Evolutionary conservation across 345 rosid genomes (phyloP), one percentile per base, ranked within the genome.

Genomic region (Eucalyptus albens): DNA sequence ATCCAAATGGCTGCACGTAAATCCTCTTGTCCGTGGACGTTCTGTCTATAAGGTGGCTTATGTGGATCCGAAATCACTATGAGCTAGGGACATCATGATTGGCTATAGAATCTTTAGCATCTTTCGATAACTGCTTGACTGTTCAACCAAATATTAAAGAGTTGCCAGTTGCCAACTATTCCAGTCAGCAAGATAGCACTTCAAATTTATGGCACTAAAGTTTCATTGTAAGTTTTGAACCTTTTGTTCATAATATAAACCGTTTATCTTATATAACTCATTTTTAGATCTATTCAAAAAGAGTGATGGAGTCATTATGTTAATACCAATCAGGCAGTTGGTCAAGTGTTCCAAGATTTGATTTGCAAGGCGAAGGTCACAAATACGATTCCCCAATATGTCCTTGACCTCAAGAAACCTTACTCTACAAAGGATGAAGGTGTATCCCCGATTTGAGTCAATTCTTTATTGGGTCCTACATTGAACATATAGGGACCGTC

Each of bases 401-500:
- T 37, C 27, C 47, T 19, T 6, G 14, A 4, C 7, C 27, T 77
- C 7, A 3, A 12, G 47, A 40, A 77, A 37, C 24, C 15, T 40
- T 40, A 21, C 6, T 77, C 82, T 19, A 37, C 8, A 7, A 3
- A 72, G 26, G 82, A 72, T 72, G 13, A 33, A 72, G 5, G 45
- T 37, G 26, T 19, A 37, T 72, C n/a, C 27, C 29, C 8, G 0
- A 24, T 72, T 37, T 10, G 82, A 72, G 82, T n/a, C n/a, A n/a
- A n/a, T n/a, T n/a, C n/a, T 31, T 53, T 1, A 0, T 21, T 21
- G 59, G 26, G 4, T 37, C 2, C 37, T 37, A 37, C 4, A 37
- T 8, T 19, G 5, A 37, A 77, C 8, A 11, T 37, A 13, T 11
- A 1, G 45, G 8, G 2, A 40, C 77, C 0, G 11, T 2, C 17